Evolutionary conservation across 2,329 filamentous ascomycete genomes (phyloP).

Genomic region (Tolypocladium tundrense): DNA sequence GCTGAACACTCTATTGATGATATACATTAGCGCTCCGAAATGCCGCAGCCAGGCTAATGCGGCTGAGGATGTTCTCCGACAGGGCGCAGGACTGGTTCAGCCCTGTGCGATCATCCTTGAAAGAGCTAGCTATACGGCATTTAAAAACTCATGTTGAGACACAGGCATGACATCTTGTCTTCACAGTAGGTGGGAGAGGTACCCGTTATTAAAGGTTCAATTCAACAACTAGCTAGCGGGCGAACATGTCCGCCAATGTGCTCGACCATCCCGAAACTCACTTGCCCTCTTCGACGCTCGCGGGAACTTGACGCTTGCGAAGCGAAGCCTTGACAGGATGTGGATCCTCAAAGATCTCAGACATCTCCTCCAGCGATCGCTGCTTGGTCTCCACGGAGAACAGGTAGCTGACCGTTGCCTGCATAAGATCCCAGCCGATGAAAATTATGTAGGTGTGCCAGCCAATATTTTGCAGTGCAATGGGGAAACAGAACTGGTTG

Average conservation of each 20-base stretch:
- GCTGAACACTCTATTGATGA: slow-evolving; percentile 3
- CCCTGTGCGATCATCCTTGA: not conserved
- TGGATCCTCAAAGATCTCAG: not conserved
- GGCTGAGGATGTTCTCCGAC: not conserved
- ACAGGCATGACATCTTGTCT: no score
- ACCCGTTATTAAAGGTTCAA: no score
- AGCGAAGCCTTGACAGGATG: slow-evolving; percentile 1
- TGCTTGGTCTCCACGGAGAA: slow-evolving; percentile 41
- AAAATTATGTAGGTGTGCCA: slow-evolving; percentile 47
- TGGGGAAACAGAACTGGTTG: slow-evolving; percentile 34
- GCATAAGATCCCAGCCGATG: slow-evolving; percentile 30
- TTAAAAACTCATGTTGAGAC: no score
- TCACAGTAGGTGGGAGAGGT: no score
- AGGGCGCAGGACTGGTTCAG: not conserved
- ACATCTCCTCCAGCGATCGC: slow-evolving; percentile 12
- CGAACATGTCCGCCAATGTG: no score
- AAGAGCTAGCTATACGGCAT: no score
- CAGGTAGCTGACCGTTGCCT: slow-evolving; percentile 33
- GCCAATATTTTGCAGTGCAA: slow-evolving; percentile 36
- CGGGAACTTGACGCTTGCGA: not conserved
- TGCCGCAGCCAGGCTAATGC: not conserved
- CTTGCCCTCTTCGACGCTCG: not conserved
- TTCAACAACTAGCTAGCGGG: no score
- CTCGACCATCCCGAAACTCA: no score
- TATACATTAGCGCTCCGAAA: not conserved